Evolutionary conservation across 2,329 filamentous ascomycete species (phyloP), one percentile per base, ranked within the genome.

Genomic region (Didymella lethalis): DNA sequence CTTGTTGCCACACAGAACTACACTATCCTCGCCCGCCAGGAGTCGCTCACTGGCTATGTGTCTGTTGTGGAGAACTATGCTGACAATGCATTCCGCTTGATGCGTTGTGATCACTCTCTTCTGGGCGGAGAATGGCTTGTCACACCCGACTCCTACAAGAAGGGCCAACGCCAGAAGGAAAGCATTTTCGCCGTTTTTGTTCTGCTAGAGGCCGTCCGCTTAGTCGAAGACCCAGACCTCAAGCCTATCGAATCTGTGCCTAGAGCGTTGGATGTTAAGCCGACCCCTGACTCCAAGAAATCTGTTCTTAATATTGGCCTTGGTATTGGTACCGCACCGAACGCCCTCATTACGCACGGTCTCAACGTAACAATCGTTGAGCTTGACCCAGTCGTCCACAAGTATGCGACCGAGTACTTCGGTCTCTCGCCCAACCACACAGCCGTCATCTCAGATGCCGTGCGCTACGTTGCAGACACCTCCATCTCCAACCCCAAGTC

Each of bases 151-250:
- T 62, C 80, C 29, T 67, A 68, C 26, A 64, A 67, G 38, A 73
- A 78, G 59, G 80, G 78, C 45, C 79, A 82, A 67, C 76, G 84
- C 44, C 80, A 92, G 18, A 86, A 87, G 11, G 95, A 99, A 77
- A 92, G 94, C 0, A 92, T 99, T 55, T 99, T 98, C 74, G 90
- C 92, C 10, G 90, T 98, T n/a, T 99, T 99, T 75, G 89, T 92
- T 26, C 96, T 97, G 84, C 86, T 99, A 1, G 95, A 99, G 76
- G 92, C 94, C 3, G 90, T 98, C 7, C 86, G 95, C 23, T 84
- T 99, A 31, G 83, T 97, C 25, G 83, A 95, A 66, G 68, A 65
- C 28, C 50, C 57, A 12, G 46, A 51, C 14, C 20, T 51, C 20
- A 12, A 46, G 29, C 49, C 48, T 28, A 45, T 60, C 7, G 23